Evolutionary conservation across 495 filamentous ascomycete genomes (phyloP), one percentile per base, ranked within the genome.

Genomic region (Lophium mytilinum): DNA sequence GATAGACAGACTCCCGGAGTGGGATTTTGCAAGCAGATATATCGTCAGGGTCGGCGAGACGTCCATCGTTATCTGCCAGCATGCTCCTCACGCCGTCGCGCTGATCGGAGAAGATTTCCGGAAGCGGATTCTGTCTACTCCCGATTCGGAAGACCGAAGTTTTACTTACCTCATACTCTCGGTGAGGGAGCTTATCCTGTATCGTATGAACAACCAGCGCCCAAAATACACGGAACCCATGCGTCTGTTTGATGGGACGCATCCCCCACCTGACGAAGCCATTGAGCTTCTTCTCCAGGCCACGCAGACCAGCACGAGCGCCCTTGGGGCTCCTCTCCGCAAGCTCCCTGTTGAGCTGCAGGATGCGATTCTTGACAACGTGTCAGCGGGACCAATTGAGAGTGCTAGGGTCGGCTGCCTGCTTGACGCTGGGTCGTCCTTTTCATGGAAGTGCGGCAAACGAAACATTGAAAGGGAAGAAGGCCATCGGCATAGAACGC

Each of bases 111-210:
- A 57, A 19, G 59, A 62, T 50, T 57, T 53, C 34, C 41, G 48
- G 19, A 55, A 55, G n/a, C 52, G 46, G 53, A 46, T 50, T n/a
- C 37, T 33, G 39, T 56, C 57, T 7, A 61, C 52, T 10, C 50
- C 19, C n/a, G n/a, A n/a, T n/a, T n/a, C n/a, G n/a, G n/a, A n/a
- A n/a, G n/a, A n/a, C n/a, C n/a, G 42, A 54, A 39, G 19, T 51
- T 34, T 62, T 24, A 62, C 60, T 62, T 62, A 62, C 45, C 60
- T 62, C 19, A 62, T 62, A 62, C 60, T 58, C 51, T 62, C 54
- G 14, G 60, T 62, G 53, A 34, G 18, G 60, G 60, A 58, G 49
- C 1, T 57, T 46, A 62, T 57, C 30, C 55, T 62, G 18, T 62
- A 58, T 58, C 54, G 55, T 50, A 62, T 54, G 17, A 54, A 57